These are phyloP conservation scores for Colletotrichum caudatum DNA, from an alignment of 2,329 filamentous ascomycete species.

Conservation along the genomic window DNA sequence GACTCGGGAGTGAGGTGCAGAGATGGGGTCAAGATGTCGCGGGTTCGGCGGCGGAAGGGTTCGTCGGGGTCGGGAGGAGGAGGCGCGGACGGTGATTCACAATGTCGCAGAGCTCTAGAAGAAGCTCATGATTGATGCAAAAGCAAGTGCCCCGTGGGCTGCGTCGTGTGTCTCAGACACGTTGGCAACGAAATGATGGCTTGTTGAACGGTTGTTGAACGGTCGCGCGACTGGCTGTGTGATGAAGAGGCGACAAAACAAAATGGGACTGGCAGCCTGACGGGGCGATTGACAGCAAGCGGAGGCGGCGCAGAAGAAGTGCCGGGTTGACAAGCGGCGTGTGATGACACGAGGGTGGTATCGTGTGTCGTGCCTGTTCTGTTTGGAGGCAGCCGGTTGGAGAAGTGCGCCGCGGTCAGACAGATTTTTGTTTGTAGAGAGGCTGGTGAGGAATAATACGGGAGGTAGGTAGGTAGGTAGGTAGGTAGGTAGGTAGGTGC, in stretches of 20 bases:
- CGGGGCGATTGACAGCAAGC: constrained; percentile 2
- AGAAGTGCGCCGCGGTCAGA: constrained; percentile 16
- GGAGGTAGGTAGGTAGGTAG: no score
- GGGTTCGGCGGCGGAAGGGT: constrained; percentile 7
- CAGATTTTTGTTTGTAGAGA: background rate
- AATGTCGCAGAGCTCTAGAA: constrained; percentile 31
- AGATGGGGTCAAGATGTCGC: background rate
- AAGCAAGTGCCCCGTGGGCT: constrained; percentile 1
- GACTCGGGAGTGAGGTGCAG: background rate
- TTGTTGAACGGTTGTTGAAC: background rate
- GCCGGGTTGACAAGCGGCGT: constrained; percentile 13
- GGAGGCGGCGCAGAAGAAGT: constrained; percentile 8
- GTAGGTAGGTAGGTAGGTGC: no score
- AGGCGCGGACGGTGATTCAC: constrained; percentile 29
- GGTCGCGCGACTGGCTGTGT: constrained; percentile 22
- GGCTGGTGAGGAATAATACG: background rate
- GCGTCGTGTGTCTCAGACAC: constrained; percentile 26
- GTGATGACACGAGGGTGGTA: constrained; percentile 13
- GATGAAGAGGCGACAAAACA: background rate
- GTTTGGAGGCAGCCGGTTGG: constrained; percentile 12
- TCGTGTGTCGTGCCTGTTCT: background rate
- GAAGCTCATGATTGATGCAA: constrained; percentile 30
- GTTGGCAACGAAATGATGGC: background rate
- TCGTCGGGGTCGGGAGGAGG: background rate
- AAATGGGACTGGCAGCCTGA: constrained; percentile 14